Evolutionary conservation across 1,284 basidiomycete species (phyloP).

Genomic region (Cystobasidiaceae sp.): DNA sequence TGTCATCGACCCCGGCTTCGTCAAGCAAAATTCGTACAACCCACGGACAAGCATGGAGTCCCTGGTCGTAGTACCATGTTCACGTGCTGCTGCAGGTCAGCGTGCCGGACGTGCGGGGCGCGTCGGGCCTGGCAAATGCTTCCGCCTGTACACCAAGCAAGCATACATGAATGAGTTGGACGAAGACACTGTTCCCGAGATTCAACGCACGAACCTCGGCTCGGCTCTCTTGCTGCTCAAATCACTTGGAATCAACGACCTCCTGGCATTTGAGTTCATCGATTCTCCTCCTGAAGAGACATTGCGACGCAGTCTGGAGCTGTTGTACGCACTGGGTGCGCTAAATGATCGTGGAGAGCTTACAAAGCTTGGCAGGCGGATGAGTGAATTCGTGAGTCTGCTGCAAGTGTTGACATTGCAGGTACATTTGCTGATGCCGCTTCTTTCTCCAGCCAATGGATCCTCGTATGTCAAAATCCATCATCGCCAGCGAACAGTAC

Average conservation of each 20-base stretch:
- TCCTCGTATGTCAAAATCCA: constrained; percentile 93
- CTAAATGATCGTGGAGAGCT: constrained; percentile 93
- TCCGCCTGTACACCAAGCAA: constrained; percentile 69
- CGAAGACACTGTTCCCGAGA: constrained; percentile 59
- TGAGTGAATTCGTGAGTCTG: constrained; percentile 85
- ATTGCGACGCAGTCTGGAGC: constrained; percentile 88
- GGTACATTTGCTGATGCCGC: background rate
- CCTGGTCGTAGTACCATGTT: constrained; percentile 90
- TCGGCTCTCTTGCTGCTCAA: constrained; percentile 59
- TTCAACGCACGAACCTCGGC: constrained; percentile 53
- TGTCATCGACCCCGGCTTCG: constrained; percentile 95
- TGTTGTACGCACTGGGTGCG: constrained; percentile 91
- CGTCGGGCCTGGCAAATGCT: constrained; percentile 96
- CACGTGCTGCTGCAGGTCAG: constrained; percentile 93
- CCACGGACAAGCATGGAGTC: constrained; percentile 95
- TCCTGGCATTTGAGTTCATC: constrained; percentile 60
- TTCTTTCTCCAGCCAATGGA: constrained; percentile 56
- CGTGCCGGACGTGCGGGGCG: constrained; percentile 94
- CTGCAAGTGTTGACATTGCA: background rate
- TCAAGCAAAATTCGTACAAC: constrained; percentile 96
- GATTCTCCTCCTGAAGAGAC: constrained; percentile 83
- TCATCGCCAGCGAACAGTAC: constrained; percentile 91
- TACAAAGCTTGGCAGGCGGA: constrained; percentile 88
- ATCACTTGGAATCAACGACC: constrained; percentile 59
- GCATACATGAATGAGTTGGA: constrained; percentile 60